Evolutionary conservation across 2,329 filamentous ascomycete species (phyloP), one percentile per base, ranked within the genome.

Genomic region (Xylogone sp.): DNA sequence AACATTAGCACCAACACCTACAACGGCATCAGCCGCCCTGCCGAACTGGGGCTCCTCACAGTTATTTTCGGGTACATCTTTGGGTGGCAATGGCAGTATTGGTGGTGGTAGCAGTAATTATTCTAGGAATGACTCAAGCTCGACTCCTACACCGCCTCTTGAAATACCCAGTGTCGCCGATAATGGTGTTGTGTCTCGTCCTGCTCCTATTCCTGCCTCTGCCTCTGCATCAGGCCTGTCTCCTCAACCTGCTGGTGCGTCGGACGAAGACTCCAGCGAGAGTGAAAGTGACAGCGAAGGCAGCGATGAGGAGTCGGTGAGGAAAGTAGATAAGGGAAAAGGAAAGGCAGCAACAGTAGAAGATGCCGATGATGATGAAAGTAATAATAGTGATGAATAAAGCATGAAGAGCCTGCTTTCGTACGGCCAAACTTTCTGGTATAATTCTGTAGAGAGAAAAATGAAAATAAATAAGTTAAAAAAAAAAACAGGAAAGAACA

Each of bases 301-400:
- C 34, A 19, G 45, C 20, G 48, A 53, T 6, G 54, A 57, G 18
- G 54, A 54, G 4, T 53, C 56, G 16, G 59, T 54, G 21, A 51
- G 59, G 22, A 46, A 45, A 18, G 56, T 52, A 45, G 59, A 56
- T 10, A 76, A 76, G 58, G 71, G 70, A 7, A 78, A 75, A 57
- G 73, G 65, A 1, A 75, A 64, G 53, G 73, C 72, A 3, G 75
- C 68, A 10, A 76, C 75, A 3, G 68, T 79, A 5, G 74, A 77
- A 56, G 75, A 78, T 49, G 69, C 62, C 9, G 61, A 60, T 2
- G 72, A 74, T 49, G 69, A 72, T 22, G 64, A 65, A 1, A 69
- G 68, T 10, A 56, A 39, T 18, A 16, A 39, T 5, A 16, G n/a
- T 18, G 34, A 39, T 8, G 27, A 31, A 7, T 7, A 31, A 7